Evolutionary conservation across 1,139 yeast species (phyloP).

Genomic region (Hyphopichia fennica): DNA sequence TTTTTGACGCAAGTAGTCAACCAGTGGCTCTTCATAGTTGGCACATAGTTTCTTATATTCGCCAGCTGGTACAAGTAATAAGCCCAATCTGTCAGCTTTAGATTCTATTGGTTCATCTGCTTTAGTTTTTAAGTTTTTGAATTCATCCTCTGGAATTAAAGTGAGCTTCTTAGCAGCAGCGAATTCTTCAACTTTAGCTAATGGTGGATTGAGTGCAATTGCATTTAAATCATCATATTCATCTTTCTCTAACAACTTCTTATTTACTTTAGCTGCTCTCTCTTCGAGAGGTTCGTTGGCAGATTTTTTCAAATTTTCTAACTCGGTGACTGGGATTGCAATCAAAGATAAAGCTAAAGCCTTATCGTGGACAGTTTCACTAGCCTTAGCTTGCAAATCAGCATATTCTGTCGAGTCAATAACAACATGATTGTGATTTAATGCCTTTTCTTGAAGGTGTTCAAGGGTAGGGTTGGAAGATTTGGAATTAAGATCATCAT

Average conservation of each 20-base stretch:
- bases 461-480: slow-evolving; percentile 4
- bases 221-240: slow-evolving; percentile 15
- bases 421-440: slow-evolving; percentile 14
- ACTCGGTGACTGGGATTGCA: background rate
- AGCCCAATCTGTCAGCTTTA: slow-evolving; percentile 31
- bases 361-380: slow-evolving; percentile 4
- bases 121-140: slow-evolving; percentile 15
- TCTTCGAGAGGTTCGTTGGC: slow-evolving; percentile 15
- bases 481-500: slow-evolving; percentile 1
- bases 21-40: slow-evolving; percentile 19
- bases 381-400: background rate
- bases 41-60: slow-evolving; percentile 16
- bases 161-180: slow-evolving; percentile 17
- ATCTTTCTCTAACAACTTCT: slow-evolving; percentile 15
- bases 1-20: slow-evolving; percentile 24
- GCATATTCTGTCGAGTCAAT: background rate
- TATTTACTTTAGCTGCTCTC: slow-evolving; percentile 18
- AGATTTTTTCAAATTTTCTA: slow-evolving; percentile 6
- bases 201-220: slow-evolving; percentile 15
- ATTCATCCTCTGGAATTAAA: slow-evolving; percentile 19
- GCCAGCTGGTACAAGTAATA: slow-evolving; percentile 29
- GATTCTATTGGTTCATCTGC: slow-evolving; percentile 25
- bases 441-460: slow-evolving; percentile 20
- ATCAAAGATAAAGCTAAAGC: slow-evolving; percentile 1
- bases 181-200: slow-evolving; percentile 18